These are phyloP conservation scores for Monosporascus sp. DNA, from an alignment of 2,329 filamentous ascomycete genomes.

Conservation along the genomic window DNA sequence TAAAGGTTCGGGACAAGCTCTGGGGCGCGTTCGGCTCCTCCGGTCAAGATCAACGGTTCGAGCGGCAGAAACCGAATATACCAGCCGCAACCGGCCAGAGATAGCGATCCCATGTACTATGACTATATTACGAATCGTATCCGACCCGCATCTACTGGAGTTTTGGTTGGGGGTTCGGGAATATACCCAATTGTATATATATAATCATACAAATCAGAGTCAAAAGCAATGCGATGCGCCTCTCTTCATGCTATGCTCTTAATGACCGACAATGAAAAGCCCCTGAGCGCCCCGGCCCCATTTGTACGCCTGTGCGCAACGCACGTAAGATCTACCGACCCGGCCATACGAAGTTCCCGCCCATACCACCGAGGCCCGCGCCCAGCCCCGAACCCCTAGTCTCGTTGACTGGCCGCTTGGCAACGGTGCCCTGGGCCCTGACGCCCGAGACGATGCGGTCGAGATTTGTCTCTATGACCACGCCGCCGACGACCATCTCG, in stretches of 20 bases:
- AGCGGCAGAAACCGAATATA: slow-evolving; percentile 15
- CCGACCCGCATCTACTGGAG: slow-evolving; percentile 23
- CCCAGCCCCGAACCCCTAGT: slow-evolving; percentile 43
- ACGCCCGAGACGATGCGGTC: slow-evolving; percentile 87
- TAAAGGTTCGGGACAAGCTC: slow-evolving; percentile 35
- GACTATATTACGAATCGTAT: slow-evolving; percentile 10
- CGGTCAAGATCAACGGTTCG: slow-evolving; percentile 21
- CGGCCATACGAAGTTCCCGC: slow-evolving; percentile 54
- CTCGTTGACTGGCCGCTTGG: slow-evolving; percentile 75
- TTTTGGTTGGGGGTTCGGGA: slow-evolving; percentile 20
- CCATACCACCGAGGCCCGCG: slow-evolving; percentile 50
- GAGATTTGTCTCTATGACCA: slow-evolving; percentile 87
- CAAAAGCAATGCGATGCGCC: not conserved
- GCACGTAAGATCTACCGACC: slow-evolving; percentile 13
- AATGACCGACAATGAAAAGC: slow-evolving; percentile 1
- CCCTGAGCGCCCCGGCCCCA: slow-evolving; percentile 12
- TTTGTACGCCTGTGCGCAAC: slow-evolving; percentile 4
- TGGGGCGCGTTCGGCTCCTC: slow-evolving; percentile 30
- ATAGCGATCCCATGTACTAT: slow-evolving; percentile 8
- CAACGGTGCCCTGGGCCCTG: slow-evolving; percentile 68
- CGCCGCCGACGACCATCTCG: slow-evolving; percentile 94
- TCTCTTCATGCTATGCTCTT: slow-evolving; percentile 12
- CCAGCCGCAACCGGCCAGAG: slow-evolving; percentile 7
- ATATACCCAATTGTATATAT: slow-evolving; percentile 21
- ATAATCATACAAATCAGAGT: not conserved